Evolutionary conservation across 164 flowering plant species (phyloP).

Genomic region (Saururus chinensis): DNA sequence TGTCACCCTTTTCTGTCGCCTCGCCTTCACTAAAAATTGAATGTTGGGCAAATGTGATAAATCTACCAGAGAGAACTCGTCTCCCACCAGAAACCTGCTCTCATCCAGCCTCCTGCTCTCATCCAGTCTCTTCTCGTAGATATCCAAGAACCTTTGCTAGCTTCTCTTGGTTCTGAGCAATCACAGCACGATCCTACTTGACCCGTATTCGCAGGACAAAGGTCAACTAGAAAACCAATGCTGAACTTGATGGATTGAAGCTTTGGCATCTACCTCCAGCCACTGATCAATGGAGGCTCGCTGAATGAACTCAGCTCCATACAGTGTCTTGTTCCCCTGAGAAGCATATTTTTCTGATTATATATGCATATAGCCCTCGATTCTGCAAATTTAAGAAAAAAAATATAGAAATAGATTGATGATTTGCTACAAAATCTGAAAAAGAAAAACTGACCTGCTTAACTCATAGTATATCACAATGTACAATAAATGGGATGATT

Average conservation of each 20-base stretch:
- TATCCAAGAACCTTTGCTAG: slow-evolving; percentile 59
- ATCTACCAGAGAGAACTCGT: slow-evolving; percentile 71
- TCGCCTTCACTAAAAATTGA: slow-evolving; percentile 39
- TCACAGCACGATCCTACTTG: slow-evolving; percentile 41
- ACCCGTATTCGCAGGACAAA: too few relatives aligned
- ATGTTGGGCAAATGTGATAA: slow-evolving; percentile 68
- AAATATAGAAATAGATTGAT: too few relatives aligned
- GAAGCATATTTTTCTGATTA: slow-evolving; percentile 38
- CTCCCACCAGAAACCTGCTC: slow-evolving; percentile 62
- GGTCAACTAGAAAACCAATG: too few relatives aligned
- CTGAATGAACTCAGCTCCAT: slow-evolving; percentile 41
- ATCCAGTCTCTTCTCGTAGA: too few relatives aligned
- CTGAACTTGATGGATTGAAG: too few relatives aligned
- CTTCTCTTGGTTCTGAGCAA: slow-evolving; percentile 52
- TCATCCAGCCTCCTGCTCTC: slow-evolving; percentile 55
- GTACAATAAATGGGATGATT: too few relatives aligned
- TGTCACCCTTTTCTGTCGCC: slow-evolving; percentile 36
- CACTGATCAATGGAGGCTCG: too few relatives aligned
- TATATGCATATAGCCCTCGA: slow-evolving; percentile 81
- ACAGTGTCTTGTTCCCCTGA: slow-evolving; percentile 48
- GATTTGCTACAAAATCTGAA: too few relatives aligned
- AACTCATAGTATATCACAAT: too few relatives aligned
- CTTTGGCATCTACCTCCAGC: too few relatives aligned
- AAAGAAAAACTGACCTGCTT: too few relatives aligned
- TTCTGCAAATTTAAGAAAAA: slow-evolving; percentile 26